These are phyloP conservation scores for Mortierella antarctica DNA, from an alignment of 192 early-diverging fungal genomes.

Conservation along the genomic window DNA sequence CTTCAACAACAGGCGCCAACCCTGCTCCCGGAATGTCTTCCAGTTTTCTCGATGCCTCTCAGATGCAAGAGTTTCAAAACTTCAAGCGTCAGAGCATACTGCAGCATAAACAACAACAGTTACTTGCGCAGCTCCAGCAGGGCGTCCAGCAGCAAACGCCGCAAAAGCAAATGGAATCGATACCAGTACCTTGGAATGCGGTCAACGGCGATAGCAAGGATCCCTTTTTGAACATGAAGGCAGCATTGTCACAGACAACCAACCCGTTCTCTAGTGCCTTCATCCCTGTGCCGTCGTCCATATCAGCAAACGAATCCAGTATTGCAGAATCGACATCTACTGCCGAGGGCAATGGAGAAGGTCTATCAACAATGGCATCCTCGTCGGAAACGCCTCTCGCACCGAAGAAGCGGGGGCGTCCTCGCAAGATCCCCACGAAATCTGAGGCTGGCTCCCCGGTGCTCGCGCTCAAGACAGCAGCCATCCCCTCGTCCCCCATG, in stretches of 20 bases:
- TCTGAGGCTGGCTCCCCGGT: slow-evolving; percentile 32
- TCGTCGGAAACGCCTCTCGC: slow-evolving; percentile 18
- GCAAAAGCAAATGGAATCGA: slow-evolving; percentile 12
- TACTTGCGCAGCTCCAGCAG: slow-evolving; percentile 33
- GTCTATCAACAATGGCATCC: not conserved
- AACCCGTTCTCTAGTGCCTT: slow-evolving; percentile 32
- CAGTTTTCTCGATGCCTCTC: slow-evolving; percentile 43
- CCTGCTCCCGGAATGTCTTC: slow-evolving; percentile 18
- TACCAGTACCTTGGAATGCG: slow-evolving; percentile 30
- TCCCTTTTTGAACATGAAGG: slow-evolving; percentile 34
- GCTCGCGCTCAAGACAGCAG: slow-evolving; percentile 1
- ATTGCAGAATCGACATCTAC: not conserved
- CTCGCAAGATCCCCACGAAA: slow-evolving; percentile 24
- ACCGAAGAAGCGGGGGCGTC: slow-evolving; percentile 52
- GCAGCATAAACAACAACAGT: slow-evolving; percentile 34
- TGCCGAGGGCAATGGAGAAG: not conserved
- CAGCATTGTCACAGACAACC: slow-evolving; percentile 43
- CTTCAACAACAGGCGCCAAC: not conserved
- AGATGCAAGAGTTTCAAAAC: slow-evolving; percentile 49
- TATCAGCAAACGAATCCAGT: slow-evolving; percentile 8
- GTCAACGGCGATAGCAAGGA: slow-evolving; percentile 21
- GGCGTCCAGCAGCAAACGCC: slow-evolving; percentile 20
- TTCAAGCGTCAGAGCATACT: slow-evolving; percentile 35
- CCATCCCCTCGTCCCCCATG: slow-evolving; percentile 2
- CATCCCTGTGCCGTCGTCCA: slow-evolving; percentile 12